Evolutionary conservation across 345 rosid species (phyloP).

Genomic region (Syzygium grande): DNA sequence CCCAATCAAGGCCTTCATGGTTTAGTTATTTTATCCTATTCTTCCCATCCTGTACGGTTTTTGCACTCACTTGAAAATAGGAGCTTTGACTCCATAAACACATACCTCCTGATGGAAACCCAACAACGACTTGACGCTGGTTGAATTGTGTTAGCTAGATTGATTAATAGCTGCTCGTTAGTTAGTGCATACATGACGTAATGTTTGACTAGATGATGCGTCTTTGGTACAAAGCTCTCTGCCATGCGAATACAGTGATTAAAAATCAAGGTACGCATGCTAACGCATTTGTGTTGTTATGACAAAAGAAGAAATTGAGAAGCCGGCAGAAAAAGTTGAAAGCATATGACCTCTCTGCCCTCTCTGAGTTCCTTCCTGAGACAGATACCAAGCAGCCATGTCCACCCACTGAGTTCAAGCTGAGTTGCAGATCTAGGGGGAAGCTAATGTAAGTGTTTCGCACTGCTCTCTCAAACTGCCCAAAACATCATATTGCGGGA

Average conservation of each 20-base stretch:
- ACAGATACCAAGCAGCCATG: constrained; percentile 22
- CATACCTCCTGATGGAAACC: not conserved
- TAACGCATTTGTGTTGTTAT: not conserved
- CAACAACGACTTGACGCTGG: not conserved
- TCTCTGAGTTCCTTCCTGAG: constrained; percentile 79
- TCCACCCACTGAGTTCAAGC: constrained; percentile 35
- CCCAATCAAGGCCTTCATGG: not conserved
- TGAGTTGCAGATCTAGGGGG: constrained; percentile 67
- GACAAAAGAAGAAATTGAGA: constrained; percentile 45
- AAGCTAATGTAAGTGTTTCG: constrained; percentile 38
- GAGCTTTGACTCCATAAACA: not conserved
- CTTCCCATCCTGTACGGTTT: not conserved
- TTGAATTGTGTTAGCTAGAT: not conserved
- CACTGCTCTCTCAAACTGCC: not conserved
- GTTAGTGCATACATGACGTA: not conserved
- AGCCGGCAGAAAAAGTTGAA: constrained; percentile 65
- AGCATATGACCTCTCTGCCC: constrained; percentile 59
- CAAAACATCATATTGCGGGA: not conserved
- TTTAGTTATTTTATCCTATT: not conserved
- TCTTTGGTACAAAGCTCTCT: not conserved
- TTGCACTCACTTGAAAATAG: not conserved
- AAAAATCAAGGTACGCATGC: not conserved
- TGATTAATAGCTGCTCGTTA: not conserved
- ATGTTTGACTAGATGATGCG: not conserved
- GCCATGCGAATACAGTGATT: not conserved